Conservation (phyloP, 202 grass and related monocot species). For the Hordeum pubiflorum region DNA sequence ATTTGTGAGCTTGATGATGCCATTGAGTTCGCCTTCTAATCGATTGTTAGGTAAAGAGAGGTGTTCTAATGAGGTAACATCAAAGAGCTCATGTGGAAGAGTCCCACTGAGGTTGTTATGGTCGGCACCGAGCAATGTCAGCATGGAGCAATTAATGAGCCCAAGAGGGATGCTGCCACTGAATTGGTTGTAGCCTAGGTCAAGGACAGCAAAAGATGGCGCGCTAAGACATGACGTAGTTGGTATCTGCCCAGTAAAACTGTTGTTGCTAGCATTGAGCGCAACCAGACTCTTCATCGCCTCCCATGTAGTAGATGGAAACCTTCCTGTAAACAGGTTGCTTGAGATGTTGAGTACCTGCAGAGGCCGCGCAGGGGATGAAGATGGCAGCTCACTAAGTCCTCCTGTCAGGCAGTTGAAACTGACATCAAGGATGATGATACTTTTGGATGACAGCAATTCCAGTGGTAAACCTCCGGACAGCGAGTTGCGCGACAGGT, state of each 20-base stretch:
- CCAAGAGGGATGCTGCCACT: constrained; percentile 17
- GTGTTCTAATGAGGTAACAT: constrained; percentile 18
- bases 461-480: constrained; percentile 16
- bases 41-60: constrained; percentile 33
- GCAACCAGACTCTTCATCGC: constrained; percentile 19
- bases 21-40: constrained; percentile 29
- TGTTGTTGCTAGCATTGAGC: constrained; percentile 52
- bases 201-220: constrained; percentile 17
- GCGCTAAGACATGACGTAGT: constrained; percentile 20
- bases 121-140: not conserved
- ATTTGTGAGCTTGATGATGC: constrained; percentile 33
- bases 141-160: constrained; percentile 32
- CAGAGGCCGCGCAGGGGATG: not conserved
- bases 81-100: constrained; percentile 41
- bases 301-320: constrained; percentile 12
- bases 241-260: constrained; percentile 31
- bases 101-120: constrained; percentile 30
- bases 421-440: constrained; percentile 40
- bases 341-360: constrained; percentile 55
- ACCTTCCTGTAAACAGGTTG: constrained; percentile 31
- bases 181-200: constrained; percentile 27
- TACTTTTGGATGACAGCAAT: constrained; percentile 33
- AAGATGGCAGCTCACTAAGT: not conserved
- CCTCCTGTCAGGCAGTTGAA: constrained; percentile 40
- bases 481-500: constrained; percentile 42